Conservation (phyloP, 805 yeast species). For the Danielia oregonensis region DNA sequence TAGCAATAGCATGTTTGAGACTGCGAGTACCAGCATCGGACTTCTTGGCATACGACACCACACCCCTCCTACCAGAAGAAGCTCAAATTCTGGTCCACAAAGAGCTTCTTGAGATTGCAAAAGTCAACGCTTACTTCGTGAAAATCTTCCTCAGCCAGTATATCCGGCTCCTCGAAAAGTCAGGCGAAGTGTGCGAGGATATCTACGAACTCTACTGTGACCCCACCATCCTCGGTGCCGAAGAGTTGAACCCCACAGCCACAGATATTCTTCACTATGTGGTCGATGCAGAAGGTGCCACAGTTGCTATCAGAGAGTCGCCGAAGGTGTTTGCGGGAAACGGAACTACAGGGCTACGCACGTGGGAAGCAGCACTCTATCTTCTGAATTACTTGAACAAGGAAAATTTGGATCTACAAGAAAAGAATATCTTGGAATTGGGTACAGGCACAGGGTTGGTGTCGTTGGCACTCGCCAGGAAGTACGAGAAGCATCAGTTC, state of each 20-base stretch:
- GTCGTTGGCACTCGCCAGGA: slow-evolving; percentile 44
- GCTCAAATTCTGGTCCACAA: slow-evolving; percentile 19
- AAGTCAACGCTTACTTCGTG: slow-evolving; percentile 49
- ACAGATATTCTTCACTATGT: slow-evolving; percentile 33
- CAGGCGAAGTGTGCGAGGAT: slow-evolving; percentile 33
- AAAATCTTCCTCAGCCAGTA: slow-evolving; percentile 43
- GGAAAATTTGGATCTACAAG: neutral
- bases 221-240: slow-evolving; percentile 26
- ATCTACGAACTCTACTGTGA: slow-evolving; percentile 40
- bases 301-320: slow-evolving; percentile 47
- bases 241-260: slow-evolving; percentile 33
- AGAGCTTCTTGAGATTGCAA: slow-evolving; percentile 18
- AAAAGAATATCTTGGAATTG: slow-evolving; percentile 55
- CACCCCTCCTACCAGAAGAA: slow-evolving; percentile 10
- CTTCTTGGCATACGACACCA: slow-evolving; percentile 10
- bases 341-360: slow-evolving; percentile 87
- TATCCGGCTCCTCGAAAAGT: slow-evolving; percentile 30
- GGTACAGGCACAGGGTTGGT: slow-evolving; percentile 92
- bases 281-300: slow-evolving; percentile 16
- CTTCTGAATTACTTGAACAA: slow-evolving; percentile 49
- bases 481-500: slow-evolving; percentile 14
- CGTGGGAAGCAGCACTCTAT: slow-evolving; percentile 90
- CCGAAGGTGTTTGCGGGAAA: slow-evolving; percentile 63
- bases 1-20: slow-evolving; percentile 9
- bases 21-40: slow-evolving; percentile 20